A percentile compares a stretch with the other conserved stretches of the same genome.
Conservation (phyloP, 2,329 filamentous ascomycete genomes). For the Phialophora tarda region DNA sequence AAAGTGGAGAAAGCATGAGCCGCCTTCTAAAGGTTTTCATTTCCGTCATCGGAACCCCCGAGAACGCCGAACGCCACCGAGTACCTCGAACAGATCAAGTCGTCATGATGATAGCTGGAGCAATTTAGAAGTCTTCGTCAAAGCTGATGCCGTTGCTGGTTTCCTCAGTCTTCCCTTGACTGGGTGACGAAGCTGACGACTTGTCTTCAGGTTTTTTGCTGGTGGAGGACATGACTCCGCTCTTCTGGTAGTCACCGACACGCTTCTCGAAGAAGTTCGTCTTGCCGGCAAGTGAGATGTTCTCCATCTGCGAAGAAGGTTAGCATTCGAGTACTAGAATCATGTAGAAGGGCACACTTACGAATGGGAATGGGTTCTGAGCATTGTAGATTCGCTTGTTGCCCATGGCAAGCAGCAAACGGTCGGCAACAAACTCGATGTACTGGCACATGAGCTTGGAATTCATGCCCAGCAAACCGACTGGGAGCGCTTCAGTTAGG, state of each 20-base stretch:
- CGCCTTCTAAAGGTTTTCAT: slow-evolving; percentile 15
- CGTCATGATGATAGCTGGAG: slow-evolving; percentile 9
- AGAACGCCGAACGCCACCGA: slow-evolving; percentile 20
- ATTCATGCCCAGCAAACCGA: slow-evolving; percentile 96
- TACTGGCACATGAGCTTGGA: slow-evolving; percentile 97
- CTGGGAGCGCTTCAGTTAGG: slow-evolving; percentile 91
- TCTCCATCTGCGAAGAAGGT: slow-evolving; percentile 72
- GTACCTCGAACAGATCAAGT: slow-evolving; percentile 25
- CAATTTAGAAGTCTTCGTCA: slow-evolving; percentile 89
- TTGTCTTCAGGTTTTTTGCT: slow-evolving; percentile 75
- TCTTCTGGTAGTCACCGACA: slow-evolving; percentile 99
- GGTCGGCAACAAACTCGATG: slow-evolving; percentile 98
- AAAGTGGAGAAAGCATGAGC: slow-evolving; percentile 20
- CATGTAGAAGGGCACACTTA: slow-evolving; percentile 10
- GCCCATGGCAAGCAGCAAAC: slow-evolving; percentile 87
- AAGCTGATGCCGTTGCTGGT: slow-evolving; percentile 80
- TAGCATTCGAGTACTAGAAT: slow-evolving; percentile 1
- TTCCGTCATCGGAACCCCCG: background rate
- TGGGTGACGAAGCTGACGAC: slow-evolving; percentile 55
- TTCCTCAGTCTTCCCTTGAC: slow-evolving; percentile 48
- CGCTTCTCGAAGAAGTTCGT: slow-evolving; percentile 99
- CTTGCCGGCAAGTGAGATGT: slow-evolving; percentile 98
- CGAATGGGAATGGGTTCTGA: slow-evolving; percentile 96
- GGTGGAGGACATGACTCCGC: slow-evolving; percentile 88
- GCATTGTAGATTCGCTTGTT: slow-evolving; percentile 93